Evolutionary conservation across 1,284 basidiomycete genomes (phyloP), one percentile per base, ranked within the genome.

Genomic region (Exsudoporus floridanus): DNA sequence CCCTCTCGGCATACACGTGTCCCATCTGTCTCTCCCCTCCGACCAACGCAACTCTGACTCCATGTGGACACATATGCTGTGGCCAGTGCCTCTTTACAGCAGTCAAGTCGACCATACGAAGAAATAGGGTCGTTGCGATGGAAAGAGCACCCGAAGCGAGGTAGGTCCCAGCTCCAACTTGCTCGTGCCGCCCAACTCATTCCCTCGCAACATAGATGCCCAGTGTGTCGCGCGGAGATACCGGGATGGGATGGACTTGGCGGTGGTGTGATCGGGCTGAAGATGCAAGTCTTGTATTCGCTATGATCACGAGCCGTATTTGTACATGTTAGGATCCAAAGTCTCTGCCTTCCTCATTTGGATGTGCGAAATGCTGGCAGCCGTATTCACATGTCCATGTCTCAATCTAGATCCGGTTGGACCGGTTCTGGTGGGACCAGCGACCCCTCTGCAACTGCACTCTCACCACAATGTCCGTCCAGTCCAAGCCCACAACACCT

Each of bases 11-110:
- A 3, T 90, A 88, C 61, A 78, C 77, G 0, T 90, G 89, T 62
- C 88, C 88, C 6, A 86, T 91, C 54, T 91, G 89, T 64, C 88
- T 90, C 73, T 82, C 76, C 34, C 77, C 86, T 1, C 88, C 88
- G 1, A 81, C 79, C 0, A 83, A 87, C 55, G 86, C 89, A 19
- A 88, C 86, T 0, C 68, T 90, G 49, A 89, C 87, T 0, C 87
- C 86, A 0, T 91, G 88, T 58, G 88, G 88, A 0, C 88, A 91
- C 57, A 77, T 91, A 40, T 82, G 82, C 56, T 91, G 88, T 58
- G 89, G 87, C 1, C 73, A 80, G 25, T 91, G 88, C 66, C 75
- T 91, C 7, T 91, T 90, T 59, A 81, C 81, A 1, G 84, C 88
- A 0, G 79, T 91, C 38, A 84, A 83, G 59, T 77, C 84, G 4